Conservation (phyloP, 139 green algal genomes). For the Picochlorum sp. region DNA sequence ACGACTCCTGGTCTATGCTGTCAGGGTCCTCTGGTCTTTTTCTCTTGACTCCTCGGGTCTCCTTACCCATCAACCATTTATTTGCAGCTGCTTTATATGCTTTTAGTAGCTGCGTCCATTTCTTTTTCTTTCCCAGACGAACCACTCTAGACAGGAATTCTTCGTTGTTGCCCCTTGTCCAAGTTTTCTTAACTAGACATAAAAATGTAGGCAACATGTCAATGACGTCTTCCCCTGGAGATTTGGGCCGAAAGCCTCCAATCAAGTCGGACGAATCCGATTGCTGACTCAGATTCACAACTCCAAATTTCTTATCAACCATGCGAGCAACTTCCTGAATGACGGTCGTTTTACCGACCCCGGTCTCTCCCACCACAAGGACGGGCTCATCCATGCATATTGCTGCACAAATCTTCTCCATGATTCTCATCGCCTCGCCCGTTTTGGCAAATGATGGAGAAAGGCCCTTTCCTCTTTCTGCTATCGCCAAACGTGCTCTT, state of each 20-base stretch:
- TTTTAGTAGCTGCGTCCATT: slow-evolving; percentile 78
- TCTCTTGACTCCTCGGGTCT: slow-evolving; percentile 10
- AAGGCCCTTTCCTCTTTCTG: neutral
- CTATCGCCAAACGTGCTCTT: neutral
- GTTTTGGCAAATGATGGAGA: slow-evolving; percentile 66
- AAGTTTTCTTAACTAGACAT: slow-evolving; percentile 50
- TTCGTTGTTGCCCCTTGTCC: slow-evolving; percentile 71
- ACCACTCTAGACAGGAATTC: slow-evolving; percentile 59
- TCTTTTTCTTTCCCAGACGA: slow-evolving; percentile 66
- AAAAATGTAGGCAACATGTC: slow-evolving; percentile 62
- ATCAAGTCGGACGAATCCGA: slow-evolving; percentile 91
- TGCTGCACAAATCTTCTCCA: slow-evolving; percentile 77
- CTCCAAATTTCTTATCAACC: slow-evolving; percentile 65
- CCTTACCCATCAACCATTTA: slow-evolving; percentile 31
- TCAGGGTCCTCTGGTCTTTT: slow-evolving; percentile 5
- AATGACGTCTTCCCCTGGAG: slow-evolving; percentile 57
- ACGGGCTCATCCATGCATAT: slow-evolving; percentile 67
- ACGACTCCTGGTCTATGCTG: slow-evolving; percentile 8
- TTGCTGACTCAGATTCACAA: slow-evolving; percentile 97
- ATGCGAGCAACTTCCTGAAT: slow-evolving; percentile 67
- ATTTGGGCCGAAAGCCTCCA: slow-evolving; percentile 90
- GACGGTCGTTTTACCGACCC: slow-evolving; percentile 93
- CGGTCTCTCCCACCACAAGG: slow-evolving; percentile 97
- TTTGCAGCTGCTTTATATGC: slow-evolving; percentile 65
- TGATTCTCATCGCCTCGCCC: slow-evolving; percentile 67